Percentiles rank a stretch among this genome's conserved stretches.
phyloP scores from a whole-genome alignment of 768 basidiomycete genomes.

The Lactarius akahatsu region DNA sequence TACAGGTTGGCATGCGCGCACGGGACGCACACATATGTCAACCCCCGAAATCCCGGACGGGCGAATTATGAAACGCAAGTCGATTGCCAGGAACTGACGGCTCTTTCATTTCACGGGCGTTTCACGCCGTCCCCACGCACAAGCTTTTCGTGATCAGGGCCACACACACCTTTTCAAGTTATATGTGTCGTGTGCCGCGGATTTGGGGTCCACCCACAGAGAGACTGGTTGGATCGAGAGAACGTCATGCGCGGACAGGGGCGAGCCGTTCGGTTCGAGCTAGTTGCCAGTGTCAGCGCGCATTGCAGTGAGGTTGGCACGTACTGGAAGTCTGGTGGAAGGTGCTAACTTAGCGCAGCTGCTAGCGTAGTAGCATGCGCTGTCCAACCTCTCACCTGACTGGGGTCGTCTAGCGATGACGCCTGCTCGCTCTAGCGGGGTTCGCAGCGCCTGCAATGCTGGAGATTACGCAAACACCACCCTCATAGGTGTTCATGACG shows the following conservation, averaged over 20 bases:
- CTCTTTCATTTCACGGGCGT: not conserved
- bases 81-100: not conserved
- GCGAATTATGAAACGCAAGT: not conserved
- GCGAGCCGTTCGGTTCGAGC: not conserved
- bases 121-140: not conserved
- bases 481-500: not conserved
- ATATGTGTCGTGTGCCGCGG: not conserved
- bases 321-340: not conserved
- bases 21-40: not conserved
- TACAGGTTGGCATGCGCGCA: not conserved
- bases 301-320: not conserved
- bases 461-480: slow-evolving; percentile 2
- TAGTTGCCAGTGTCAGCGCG: not conserved
- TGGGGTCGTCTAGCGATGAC: not conserved
- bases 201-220: not conserved
- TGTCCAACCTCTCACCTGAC: not conserved
- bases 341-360: not conserved
- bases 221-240: not conserved
- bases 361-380: too few species aligned
- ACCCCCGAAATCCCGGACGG: not conserved
- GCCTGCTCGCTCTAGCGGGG: not conserved
- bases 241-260: not conserved
- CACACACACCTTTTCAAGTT: not conserved
- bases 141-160: not conserved
- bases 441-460: not conserved